Conservation (phyloP, 2,329 filamentous ascomycete species). For the Graphilbum sp. region DNA sequence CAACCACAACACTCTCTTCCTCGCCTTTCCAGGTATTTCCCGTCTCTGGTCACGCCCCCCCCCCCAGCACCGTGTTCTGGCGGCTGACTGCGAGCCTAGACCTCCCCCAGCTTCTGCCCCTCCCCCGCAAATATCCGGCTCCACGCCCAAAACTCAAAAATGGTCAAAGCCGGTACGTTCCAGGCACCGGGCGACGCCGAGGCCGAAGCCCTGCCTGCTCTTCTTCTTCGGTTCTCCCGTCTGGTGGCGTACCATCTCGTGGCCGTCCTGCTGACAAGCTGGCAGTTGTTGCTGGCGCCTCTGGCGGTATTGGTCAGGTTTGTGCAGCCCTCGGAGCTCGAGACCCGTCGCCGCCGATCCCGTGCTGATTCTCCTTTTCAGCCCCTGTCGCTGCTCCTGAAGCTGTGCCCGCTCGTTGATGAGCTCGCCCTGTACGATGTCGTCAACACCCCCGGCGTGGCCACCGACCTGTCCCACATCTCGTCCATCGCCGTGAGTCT, state of each 20-base stretch:
- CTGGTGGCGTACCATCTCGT: too few species aligned
- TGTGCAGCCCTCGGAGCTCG: conserved; percentile 9
- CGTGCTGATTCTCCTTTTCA: conserved; percentile 19
- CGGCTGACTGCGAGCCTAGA: background rate
- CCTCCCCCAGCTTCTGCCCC: conserved; percentile 10
- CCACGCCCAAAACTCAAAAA: conserved; percentile 5
- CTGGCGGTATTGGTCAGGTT: conserved; percentile 97
- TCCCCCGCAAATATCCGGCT: conserved; percentile 6
- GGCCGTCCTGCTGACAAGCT: background rate
- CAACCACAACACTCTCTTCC: too few species aligned
- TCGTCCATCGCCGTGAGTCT: conserved; percentile 60
- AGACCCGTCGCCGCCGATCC: background rate
- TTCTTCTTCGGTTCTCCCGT: background rate
- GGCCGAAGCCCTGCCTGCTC: background rate
- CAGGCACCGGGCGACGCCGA: background rate
- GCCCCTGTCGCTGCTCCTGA: conserved; percentile 93
- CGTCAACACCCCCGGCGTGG: conserved; percentile 93
- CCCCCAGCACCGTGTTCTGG: too few species aligned
- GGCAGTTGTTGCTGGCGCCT: conserved; percentile 75
- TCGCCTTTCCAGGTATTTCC: too few species aligned
- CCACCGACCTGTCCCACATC: conserved; percentile 93
- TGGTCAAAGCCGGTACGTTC: conserved; percentile 22
- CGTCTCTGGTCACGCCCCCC: too few species aligned
- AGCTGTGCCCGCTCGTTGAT: conserved; percentile 72
- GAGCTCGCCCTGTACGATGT: conserved; percentile 98